A percentile compares a stretch with the other conserved stretches of the same genome.
Conservation (phyloP, 306 rosid genomes). For the Betula pendula region DNA sequence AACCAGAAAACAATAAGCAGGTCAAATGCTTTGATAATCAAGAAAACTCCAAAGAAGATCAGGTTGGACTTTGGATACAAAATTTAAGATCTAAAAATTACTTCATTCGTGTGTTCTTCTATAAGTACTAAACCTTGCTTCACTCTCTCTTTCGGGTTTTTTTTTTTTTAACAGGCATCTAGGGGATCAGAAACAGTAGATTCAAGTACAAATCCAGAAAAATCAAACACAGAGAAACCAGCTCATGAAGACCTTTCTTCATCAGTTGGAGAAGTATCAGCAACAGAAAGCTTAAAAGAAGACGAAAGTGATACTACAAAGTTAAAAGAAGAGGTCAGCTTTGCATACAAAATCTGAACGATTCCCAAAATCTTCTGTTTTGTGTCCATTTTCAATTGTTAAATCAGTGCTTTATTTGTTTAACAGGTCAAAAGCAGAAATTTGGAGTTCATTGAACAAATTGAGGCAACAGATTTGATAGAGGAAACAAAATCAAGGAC, state of each 20-base stretch:
- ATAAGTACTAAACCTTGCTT: no score
- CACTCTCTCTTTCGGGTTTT: no score
- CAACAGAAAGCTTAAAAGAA: constrained; percentile 18
- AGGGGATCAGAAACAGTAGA: neutral
- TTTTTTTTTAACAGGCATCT: constrained; percentile 7
- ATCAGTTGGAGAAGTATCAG: neutral
- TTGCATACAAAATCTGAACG: neutral
- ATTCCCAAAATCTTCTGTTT: neutral
- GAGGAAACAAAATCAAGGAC: constrained; percentile 14
- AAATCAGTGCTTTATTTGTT: neutral
- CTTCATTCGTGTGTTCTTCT: no score
- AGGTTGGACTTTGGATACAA: no score
- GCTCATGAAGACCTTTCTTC: constrained; percentile 22
- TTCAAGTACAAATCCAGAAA: constrained; percentile 12
- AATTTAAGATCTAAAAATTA: no score
- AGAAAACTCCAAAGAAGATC: no score
- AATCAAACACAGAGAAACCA: constrained; percentile 18
- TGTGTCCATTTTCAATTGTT: neutral
- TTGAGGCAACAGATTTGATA: constrained; percentile 8
- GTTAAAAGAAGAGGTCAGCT: constrained; percentile 30
- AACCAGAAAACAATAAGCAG: constrained; percentile 23
- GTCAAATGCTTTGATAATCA: neutral
- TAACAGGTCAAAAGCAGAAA: constrained; percentile 24
- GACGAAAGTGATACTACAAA: neutral
- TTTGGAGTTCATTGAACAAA: constrained; percentile 25